A percentile compares a stretch with the other conserved stretches of the same genome.
These are phyloP conservation scores for Grigorovia jiainica DNA, from an alignment of 805 yeast genomes.

Conservation along the genomic window DNA sequence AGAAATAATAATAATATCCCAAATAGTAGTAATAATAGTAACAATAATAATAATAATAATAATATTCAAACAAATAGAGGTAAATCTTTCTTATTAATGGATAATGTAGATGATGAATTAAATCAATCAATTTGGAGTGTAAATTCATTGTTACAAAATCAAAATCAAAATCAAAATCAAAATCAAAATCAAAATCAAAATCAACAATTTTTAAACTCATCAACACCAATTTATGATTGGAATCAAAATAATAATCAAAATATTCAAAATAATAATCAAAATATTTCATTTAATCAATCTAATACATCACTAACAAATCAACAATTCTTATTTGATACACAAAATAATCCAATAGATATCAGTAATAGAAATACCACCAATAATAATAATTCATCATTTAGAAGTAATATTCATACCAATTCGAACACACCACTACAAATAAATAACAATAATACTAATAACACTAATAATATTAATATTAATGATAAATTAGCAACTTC, in stretches of 20 bases:
- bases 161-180: constrained; percentile 3
- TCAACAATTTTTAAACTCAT: constrained; percentile 4
- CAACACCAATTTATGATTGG: constrained; percentile 26
- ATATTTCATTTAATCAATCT: not conserved
- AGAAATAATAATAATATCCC: not conserved
- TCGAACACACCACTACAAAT: not conserved
- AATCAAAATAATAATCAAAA: constrained; percentile 6
- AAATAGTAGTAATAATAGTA: not conserved
- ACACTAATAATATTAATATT: not conserved
- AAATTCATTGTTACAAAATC: constrained; percentile 12
- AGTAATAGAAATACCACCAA: not conserved
- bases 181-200: constrained; percentile 11
- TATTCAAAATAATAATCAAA: not conserved
- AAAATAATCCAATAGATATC: not conserved
- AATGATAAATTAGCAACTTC: not conserved
- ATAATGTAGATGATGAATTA: constrained; percentile 21
- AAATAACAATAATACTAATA: not conserved
- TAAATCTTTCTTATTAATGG: constrained; percentile 34
- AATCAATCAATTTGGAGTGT: constrained; percentile 30
- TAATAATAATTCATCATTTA: not conserved
- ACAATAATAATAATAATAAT: not conserved
- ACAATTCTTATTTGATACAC: not conserved
- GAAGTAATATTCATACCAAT: not conserved
- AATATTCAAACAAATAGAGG: not conserved
- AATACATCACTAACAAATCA: constrained; percentile 1